Conservation (phyloP, 148 eudicot genomes). For the Silene latifolia region DNA sequence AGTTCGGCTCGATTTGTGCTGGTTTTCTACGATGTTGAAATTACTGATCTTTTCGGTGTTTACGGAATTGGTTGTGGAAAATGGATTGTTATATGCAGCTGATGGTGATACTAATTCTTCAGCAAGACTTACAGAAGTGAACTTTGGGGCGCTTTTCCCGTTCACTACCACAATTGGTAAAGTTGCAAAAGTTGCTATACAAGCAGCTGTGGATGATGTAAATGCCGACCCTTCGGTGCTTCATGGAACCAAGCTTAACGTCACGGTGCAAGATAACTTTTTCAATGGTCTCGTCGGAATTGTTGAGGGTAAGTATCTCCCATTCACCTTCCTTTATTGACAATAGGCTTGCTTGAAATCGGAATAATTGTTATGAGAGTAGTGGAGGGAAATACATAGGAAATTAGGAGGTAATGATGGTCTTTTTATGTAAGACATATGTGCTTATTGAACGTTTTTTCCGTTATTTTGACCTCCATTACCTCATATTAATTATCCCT, state of each 20-base stretch:
- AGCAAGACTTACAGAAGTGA: constrained; percentile 41
- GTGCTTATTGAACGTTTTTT: too few relatives aligned
- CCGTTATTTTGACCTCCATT: too few relatives aligned
- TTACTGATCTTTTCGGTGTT: constrained; percentile 11
- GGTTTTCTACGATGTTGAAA: constrained; percentile 17
- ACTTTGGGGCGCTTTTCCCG: constrained; percentile 51
- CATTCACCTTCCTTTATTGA: background rate
- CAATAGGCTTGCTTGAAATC: too few relatives aligned
- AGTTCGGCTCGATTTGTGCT: background rate
- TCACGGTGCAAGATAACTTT: constrained; percentile 43
- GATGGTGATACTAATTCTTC: constrained; percentile 28
- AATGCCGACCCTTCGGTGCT: constrained; percentile 53
- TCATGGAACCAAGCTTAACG: constrained; percentile 45
- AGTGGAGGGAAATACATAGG: too few relatives aligned
- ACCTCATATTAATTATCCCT: too few relatives aligned
- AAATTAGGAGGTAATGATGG: too few relatives aligned
- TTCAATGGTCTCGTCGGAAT: constrained; percentile 53
- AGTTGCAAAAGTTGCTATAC: constrained; percentile 58
- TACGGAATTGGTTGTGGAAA: constrained; percentile 1
- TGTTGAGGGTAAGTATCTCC: constrained; percentile 36
- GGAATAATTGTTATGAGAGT: too few relatives aligned
- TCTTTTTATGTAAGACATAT: too few relatives aligned
- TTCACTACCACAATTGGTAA: constrained; percentile 50
- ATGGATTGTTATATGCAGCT: constrained; percentile 20
- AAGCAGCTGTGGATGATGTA: constrained; percentile 67